Evolutionary conservation across 148 eudicot genomes (phyloP), one percentile per base, ranked within the genome.

Genomic region (Camellia lanceoleosa): DNA sequence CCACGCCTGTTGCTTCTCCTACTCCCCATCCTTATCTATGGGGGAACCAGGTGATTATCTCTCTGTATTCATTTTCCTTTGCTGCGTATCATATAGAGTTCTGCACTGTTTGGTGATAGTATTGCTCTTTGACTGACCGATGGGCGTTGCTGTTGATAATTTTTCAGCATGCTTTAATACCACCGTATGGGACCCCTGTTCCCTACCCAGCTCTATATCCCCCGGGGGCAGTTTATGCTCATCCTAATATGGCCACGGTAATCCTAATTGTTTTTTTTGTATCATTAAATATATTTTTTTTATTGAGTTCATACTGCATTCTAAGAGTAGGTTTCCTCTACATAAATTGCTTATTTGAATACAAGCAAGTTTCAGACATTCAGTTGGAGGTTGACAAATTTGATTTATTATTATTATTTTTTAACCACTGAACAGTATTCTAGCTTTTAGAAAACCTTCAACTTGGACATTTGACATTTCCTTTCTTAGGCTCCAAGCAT

Each of bases 141-240:
- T 61, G 54, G 52, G 58, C 16, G 43, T 76, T 62, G 55, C 42
- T 76, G 58, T 75, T 59, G 78, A 19, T 75, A 44, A 38, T 46
- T 69, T 78, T 76, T 78, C 90, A 89, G 92, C 90, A 87, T 83
- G 85, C 92, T 82, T 73, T 91, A 65, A 60, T 74, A 1, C 78
- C 78, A 62, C 97, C 95, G 38, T 93, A 92, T 86, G 97, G 97
- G 70, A 94, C 95, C 46, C 98, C 98, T 43, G 91, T 96, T 73
- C 98, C 91, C 68, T 96, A 93, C 87, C 95, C 97, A 44, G 92
- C 98, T 76, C 15, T 91, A 16, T 93, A 93, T 86, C 92, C 93
- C 83, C 92, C 92, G 30, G 95, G 92, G 16, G 88, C 90, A 77
- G 89, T 92, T 73, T 93, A 92, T 87, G 88, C 90, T 78, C 95